A percentile compares a stretch with the other conserved stretches of the same genome.
Conservation (phyloP, 495 filamentous ascomycete species). For the Cryomyces minteri region DNA sequence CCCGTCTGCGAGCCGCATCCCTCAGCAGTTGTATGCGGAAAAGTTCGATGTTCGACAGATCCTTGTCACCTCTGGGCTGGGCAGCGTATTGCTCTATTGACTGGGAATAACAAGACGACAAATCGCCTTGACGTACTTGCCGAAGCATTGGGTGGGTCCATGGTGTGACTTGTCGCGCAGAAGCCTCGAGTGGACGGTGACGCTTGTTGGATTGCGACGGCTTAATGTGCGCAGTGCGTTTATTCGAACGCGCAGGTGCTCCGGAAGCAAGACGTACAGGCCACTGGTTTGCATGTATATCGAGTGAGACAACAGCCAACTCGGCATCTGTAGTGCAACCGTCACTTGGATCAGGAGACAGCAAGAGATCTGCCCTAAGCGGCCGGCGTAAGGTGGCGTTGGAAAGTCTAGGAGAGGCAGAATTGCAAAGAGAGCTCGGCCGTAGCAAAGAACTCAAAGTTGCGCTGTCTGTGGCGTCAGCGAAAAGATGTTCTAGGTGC, state of each 20-base stretch:
- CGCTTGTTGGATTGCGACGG: neutral
- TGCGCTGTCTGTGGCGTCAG: neutral
- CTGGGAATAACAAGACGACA: constrained; percentile 7
- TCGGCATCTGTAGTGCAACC: neutral
- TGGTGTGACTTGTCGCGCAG: neutral
- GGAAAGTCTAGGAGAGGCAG: neutral
- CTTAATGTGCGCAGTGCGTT: no score
- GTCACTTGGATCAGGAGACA: neutral
- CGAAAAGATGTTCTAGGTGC: neutral
- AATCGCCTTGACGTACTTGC: neutral
- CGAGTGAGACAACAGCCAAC: neutral
- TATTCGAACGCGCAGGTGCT: neutral
- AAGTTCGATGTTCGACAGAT: neutral
- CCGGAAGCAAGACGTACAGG: neutral
- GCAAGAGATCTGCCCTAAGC: constrained; percentile 2
- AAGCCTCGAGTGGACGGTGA: neutral
- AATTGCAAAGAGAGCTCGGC: neutral
- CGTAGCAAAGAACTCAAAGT: neutral
- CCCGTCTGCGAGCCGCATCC: constrained; percentile 3
- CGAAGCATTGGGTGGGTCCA: neutral
- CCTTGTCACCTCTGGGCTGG: neutral
- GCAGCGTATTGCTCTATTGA: constrained; percentile 9
- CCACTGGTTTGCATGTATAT: neutral
- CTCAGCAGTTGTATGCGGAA: constrained; percentile 3
- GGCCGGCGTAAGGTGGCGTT: neutral